phyloP scores from a whole-genome alignment of 495 filamentous ascomycete genomes.

The Clohesyomyces aquaticus region DNA sequence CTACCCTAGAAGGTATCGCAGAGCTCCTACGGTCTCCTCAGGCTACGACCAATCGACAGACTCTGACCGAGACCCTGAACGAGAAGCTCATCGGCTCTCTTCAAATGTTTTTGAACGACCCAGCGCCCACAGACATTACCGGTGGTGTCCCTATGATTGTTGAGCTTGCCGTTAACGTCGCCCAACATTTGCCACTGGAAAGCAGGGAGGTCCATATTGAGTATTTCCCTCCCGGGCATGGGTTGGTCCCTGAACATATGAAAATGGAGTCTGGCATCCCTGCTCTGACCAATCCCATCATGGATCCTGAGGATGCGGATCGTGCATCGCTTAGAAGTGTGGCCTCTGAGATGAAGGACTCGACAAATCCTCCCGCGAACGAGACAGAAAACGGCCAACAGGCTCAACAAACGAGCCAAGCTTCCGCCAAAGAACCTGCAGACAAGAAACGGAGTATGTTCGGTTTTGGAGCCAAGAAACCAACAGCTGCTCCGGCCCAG shows the following conservation, averaged over 20 bases:
- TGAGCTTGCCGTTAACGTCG: conserved; percentile 85
- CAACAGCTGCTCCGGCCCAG: conserved; percentile 19
- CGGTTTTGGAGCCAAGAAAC: conserved; percentile 42
- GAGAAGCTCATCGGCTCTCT: conserved; percentile 71
- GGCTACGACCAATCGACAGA: conserved; percentile 62
- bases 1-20: conserved; percentile 88
- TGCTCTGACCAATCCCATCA: conserved; percentile 61
- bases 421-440: conserved; percentile 31
- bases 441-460: conserved; percentile 45
- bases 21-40: conserved; percentile 68
- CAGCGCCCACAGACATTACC: conserved; percentile 74
- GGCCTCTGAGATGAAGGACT: conserved; percentile 42
- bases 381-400: conserved; percentile 32
- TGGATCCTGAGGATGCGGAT: conserved; percentile 52
- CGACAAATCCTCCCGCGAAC: too few species aligned
- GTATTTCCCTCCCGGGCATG: conserved; percentile 75
- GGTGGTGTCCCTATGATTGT: conserved; percentile 87
- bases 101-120: conserved; percentile 72
- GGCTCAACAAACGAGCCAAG: conserved; percentile 15
- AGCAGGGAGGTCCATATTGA: conserved; percentile 86
- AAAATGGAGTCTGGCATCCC: conserved; percentile 80
- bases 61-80: conserved; percentile 70
- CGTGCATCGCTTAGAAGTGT: conserved; percentile 47
- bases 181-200: conserved; percentile 84
- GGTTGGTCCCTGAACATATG: conserved; percentile 73